Evolutionary conservation across 192 early-diverging fungal genomes (phyloP), one percentile per base, ranked within the genome.

Genomic region (Coemansia sp.): DNA sequence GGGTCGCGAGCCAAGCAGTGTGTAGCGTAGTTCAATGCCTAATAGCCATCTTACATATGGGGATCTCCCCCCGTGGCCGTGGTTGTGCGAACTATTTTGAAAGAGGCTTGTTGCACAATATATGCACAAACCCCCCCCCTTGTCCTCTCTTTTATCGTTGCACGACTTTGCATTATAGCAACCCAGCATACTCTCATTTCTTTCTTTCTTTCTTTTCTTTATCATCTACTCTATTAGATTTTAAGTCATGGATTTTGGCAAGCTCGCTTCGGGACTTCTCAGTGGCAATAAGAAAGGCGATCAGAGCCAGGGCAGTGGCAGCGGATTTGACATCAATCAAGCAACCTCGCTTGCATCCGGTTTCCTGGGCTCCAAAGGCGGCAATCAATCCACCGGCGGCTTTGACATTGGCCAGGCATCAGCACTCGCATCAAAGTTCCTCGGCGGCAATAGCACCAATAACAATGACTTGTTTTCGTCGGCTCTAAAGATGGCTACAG

Each of bases 231-330:
- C 16, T 16, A 39, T 36, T 41, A 14, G 60, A 42, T 31, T 48
- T 60, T 56, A 6, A 38, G 42, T 3, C 25, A 79, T 80, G 72
- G 60, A 80, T 43, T 80, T 80, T 47, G 69, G 63, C 45, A 75
- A 75, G n/a, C 25, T 80, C 3, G 61, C 68, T 66, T 59, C 23
- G 59, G 43, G 18, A 10, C 36, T 33, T 72, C 43, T 59, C 41
- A 13, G 41, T 4, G 43, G 62, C 48, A 37, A 43, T 12, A 36
- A 12, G 25, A 52, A 4, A 28, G 61, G 5, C 59, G 61, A 31
- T 25, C 39, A 48, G 21, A 65, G 21, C 31, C 36, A 41, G 4
- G 45, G 42, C 42, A 31, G 31, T 31, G 55, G 38, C 21, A 38
- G 47, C 21, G 48, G 47, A 55, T 67, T 81, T 31, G 79, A 81